Evolutionary conservation across 345 rosid species (phyloP).

Genomic region (Dimocarpus longan): DNA sequence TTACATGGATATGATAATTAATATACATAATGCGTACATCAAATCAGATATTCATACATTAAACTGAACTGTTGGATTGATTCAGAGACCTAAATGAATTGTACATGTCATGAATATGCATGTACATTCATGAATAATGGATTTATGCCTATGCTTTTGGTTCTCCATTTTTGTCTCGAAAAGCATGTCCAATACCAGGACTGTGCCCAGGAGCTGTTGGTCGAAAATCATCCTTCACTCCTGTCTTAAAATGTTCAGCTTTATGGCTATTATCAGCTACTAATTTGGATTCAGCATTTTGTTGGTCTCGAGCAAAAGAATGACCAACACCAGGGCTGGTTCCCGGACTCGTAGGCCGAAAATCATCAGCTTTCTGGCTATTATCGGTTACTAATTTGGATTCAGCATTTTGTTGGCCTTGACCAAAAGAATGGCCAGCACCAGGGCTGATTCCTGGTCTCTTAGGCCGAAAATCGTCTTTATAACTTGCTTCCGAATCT

Average conservation of each 20-base stretch:
- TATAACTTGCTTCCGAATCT: not conserved
- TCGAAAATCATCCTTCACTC: conserved; percentile 37
- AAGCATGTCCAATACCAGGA: conserved; percentile 53
- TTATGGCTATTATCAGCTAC: not conserved
- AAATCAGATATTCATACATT: not conserved
- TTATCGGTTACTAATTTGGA: not conserved
- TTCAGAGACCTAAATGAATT: not conserved
- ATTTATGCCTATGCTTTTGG: conserved; percentile 32
- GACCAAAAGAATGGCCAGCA: conserved; percentile 29
- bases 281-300: too few species aligned
- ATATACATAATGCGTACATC: not conserved
- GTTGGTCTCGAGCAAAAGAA: too few species aligned
- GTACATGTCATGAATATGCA: not conserved
- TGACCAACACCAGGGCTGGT: too few species aligned
- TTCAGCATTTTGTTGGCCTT: conserved; percentile 3
- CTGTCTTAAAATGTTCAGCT: conserved; percentile 26
- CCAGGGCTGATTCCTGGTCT: conserved; percentile 48
- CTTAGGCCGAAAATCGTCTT: conserved; percentile 37
- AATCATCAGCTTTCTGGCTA: too few species aligned
- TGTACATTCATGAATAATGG: too few species aligned
- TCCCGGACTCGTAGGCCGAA: too few species aligned
- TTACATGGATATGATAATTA: not conserved
- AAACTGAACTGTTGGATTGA: not conserved
- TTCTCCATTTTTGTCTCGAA: conserved; percentile 25
- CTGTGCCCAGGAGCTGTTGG: conserved; percentile 59